Percentiles rank a stretch among this genome's conserved stretches.
These are phyloP conservation scores for Psilocybe cubensis DNA, from an alignment of 768 basidiomycete species.

Conservation along the genomic window DNA sequence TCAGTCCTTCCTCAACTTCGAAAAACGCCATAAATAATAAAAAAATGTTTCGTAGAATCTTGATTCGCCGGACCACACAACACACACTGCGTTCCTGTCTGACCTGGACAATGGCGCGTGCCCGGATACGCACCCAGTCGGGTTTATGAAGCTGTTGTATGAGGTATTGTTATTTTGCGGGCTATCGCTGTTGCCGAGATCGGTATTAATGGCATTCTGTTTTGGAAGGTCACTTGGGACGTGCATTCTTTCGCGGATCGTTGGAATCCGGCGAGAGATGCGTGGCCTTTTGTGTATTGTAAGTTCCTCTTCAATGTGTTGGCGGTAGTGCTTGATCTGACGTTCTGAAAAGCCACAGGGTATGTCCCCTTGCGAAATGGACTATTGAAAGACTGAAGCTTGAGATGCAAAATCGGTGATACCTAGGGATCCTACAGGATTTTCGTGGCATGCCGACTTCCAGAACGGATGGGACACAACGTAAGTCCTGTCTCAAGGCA, in stretches of 20 bases:
- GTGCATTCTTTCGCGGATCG: constrained; percentile 34
- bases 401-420: neutral
- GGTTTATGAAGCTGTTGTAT: constrained; percentile 43
- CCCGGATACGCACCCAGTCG: constrained; percentile 38
- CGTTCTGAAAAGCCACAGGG: constrained; percentile 36
- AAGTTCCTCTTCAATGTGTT: neutral
- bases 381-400: no score
- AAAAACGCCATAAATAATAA: neutral
- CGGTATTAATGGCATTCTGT: no score
- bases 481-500: constrained; percentile 7
- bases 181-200: neutral
- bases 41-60: constrained; percentile 30
- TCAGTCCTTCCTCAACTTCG: constrained; percentile 14
- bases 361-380: constrained; percentile 17
- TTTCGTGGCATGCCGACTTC: constrained; percentile 51
- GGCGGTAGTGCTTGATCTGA: neutral
- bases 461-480: constrained; percentile 53
- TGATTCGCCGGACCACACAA: constrained; percentile 40
- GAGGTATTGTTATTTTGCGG: constrained; percentile 25
- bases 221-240: constrained; percentile 48
- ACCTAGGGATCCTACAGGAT: constrained; percentile 54
- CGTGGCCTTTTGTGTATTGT: constrained; percentile 46
- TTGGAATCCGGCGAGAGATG: constrained; percentile 36
- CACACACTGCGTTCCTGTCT: constrained; percentile 37
- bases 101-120: constrained; percentile 41